Evolutionary conservation across 202 grass and related monocot species (phyloP).

Genomic region (Setaria viridis): DNA sequence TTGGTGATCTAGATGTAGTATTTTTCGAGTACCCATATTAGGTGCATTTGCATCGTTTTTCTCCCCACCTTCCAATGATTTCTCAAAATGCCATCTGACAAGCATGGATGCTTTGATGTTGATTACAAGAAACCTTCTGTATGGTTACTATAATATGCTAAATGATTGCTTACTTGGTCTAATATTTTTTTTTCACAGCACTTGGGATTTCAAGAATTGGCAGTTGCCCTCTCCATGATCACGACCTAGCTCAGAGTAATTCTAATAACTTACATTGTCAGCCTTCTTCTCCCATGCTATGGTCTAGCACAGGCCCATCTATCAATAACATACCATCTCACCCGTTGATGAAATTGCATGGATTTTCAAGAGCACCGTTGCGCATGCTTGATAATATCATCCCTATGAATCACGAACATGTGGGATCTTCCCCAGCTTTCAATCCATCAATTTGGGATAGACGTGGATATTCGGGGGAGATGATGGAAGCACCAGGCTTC

Average conservation of each 20-base stretch:
- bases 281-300: slow-evolving; percentile 56
- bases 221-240: slow-evolving; percentile 73
- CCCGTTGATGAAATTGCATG: slow-evolving; percentile 41
- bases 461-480: slow-evolving; percentile 51
- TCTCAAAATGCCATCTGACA: slow-evolving; percentile 38
- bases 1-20: slow-evolving; percentile 35
- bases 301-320: slow-evolving; percentile 64
- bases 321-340: slow-evolving; percentile 63
- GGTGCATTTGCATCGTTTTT: not conserved
- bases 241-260: slow-evolving; percentile 65
- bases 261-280: slow-evolving; percentile 61
- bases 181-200: slow-evolving; percentile 40
- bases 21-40: not conserved
- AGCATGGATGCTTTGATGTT: slow-evolving; percentile 30
- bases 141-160: slow-evolving; percentile 11
- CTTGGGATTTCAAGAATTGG: slow-evolving; percentile 73
- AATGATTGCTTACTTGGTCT: slow-evolving; percentile 34
- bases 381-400: slow-evolving; percentile 55
- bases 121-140: slow-evolving; percentile 22
- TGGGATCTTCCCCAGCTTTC: slow-evolving; percentile 72
- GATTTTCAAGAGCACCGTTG: slow-evolving; percentile 61
- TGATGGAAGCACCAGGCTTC: slow-evolving; percentile 63
- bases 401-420: slow-evolving; percentile 66
- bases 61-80: not conserved
- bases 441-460: slow-evolving; percentile 74